Base-by-base conservation (phyloP, 2,329 filamentous ascomycete genomes). In the Paecilomyces fulvus region DNA sequence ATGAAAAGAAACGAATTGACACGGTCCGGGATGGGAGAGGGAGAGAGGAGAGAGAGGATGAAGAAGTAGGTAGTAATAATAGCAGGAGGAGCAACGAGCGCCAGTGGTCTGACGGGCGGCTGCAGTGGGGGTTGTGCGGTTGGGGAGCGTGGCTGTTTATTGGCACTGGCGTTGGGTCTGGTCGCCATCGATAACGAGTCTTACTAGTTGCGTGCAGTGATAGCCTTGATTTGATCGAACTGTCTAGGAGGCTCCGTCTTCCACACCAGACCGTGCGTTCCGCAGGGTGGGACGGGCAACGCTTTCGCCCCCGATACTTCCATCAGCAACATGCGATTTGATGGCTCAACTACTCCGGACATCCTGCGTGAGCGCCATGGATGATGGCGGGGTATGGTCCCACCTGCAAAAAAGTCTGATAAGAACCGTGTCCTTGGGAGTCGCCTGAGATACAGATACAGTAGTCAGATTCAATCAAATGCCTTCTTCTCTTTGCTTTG, bases 11-110 rank as follows among this genome's bases (percentile, higher is more conserved):
- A n/a, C n/a, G n/a, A 17, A 37, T 17, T 43, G 37, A 17, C 37
- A 12, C 37, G 57, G 63, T 61, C 0, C 64, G 66, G 53, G 61
- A 65, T 55, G 63, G 65, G 52, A 66, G 66, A 23, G 63, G 67
- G 25, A 61, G 63, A 53, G 68, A 67, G 56, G 70, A 73, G 52
- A n/a, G 73, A 79, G 58, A 74, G 77, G 55, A 77, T 79, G 61
- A 78, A 74, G 54, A 78, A 76, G 37, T 43, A 43, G 17, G 37
- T 17, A 43, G 37, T n/a, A 17, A 17, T 3, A 43, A 17, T 43
- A 43, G 37, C 20, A 17, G 17, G n/a, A 43, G 6, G 33, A n/a
- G 30, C 30, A 31, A n/a, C 33, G 12, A 37, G 33, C n/a, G 12
- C 6, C 37, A 43, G 37, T 43, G 37, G 37, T n/a, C 37, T 43